A percentile compares a stretch with the other conserved stretches of the same genome.
Evolutionary conservation across 441 rosid species (phyloP).

Genomic region (Erodium moschatum): DNA sequence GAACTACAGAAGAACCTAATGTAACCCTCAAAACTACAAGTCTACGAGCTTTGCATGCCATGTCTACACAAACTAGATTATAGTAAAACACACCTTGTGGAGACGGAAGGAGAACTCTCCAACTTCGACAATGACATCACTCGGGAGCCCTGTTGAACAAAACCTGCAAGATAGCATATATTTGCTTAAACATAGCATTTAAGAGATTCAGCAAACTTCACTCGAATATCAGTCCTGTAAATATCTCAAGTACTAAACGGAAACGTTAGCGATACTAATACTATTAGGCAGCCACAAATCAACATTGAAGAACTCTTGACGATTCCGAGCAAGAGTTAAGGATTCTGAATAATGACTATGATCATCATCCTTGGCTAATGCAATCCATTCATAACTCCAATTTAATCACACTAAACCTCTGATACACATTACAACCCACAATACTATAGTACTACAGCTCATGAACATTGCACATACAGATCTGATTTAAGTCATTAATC

Average conservation of each 20-base stretch:
- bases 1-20: not conserved
- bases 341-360: too few relatives aligned
- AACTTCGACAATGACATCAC: conserved; percentile 65
- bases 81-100: conserved; percentile 50
- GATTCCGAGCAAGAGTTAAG: too few relatives aligned
- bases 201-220: not conserved
- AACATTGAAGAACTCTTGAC: not conserved
- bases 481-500: not conserved
- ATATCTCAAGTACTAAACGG: not conserved
- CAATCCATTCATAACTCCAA: not conserved
- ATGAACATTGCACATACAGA: not conserved
- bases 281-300: not conserved
- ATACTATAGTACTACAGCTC: not conserved
- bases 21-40: not conserved
- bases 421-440: not conserved
- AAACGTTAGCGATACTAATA: not conserved
- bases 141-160: conserved; percentile 74
- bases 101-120: conserved; percentile 63
- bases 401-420: not conserved
- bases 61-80: too few relatives aligned
- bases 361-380: not conserved
- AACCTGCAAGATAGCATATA: conserved; percentile 37
- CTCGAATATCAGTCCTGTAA: not conserved
- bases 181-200: not conserved
- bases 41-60: too few relatives aligned